These are phyloP conservation scores for Diversispora epigaea DNA, from an alignment of 192 early-diverging fungal species.

Conservation along the genomic window DNA sequence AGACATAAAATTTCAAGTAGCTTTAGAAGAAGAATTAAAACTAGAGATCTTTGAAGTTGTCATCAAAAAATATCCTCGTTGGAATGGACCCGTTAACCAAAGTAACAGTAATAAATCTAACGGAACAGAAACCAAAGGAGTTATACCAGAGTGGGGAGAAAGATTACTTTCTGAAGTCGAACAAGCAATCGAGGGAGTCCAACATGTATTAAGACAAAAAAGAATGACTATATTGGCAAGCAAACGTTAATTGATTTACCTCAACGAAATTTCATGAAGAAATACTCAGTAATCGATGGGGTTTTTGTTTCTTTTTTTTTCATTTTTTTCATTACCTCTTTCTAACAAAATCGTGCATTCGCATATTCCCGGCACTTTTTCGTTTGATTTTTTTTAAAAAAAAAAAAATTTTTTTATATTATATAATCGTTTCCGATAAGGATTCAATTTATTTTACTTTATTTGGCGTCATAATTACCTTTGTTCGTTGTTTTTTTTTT, in stretches of 20 bases:
- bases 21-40: slow-evolving; percentile 52
- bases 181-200: slow-evolving; percentile 9
- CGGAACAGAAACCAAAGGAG: not conserved
- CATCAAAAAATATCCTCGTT: slow-evolving; percentile 18
- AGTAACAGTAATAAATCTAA: not conserved
- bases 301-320: no score
- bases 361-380: no score
- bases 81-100: not conserved
- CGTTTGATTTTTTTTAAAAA: no score
- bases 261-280: no score
- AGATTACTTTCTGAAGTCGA: slow-evolving; percentile 20
- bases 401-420: no score
- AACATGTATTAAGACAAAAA: slow-evolving; percentile 16
- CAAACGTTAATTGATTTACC: not conserved
- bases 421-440: no score
- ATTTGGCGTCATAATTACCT: no score
- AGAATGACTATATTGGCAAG: not conserved
- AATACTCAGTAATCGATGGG: no score
- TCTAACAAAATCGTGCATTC: no score
- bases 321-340: no score
- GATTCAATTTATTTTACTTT: no score
- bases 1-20: slow-evolving; percentile 40
- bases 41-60: slow-evolving; percentile 22
- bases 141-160: slow-evolving; percentile 24
- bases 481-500: no score